Conservation (phyloP, 345 rosid genomes). For the Gossypium arboreum region DNA sequence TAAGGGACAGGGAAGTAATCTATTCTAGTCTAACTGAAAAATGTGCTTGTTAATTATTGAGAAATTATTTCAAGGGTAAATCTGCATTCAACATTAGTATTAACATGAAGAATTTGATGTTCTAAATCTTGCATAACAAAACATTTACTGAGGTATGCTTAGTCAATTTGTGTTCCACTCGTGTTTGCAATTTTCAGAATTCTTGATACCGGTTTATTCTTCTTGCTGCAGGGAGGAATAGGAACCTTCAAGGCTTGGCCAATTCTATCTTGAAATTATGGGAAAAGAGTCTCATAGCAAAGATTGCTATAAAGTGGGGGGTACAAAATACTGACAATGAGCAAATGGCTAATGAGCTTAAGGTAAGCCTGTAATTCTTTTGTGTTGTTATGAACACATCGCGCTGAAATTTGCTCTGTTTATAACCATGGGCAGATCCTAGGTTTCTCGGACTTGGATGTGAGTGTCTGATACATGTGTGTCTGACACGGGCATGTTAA, state of each 20-base stretch:
- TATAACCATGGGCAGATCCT: background rate
- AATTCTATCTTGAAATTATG: slow-evolving; percentile 72
- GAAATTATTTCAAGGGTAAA: background rate
- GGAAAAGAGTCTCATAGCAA: slow-evolving; percentile 69
- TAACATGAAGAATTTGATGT: background rate
- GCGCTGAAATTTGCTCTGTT: background rate
- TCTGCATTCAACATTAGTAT: background rate
- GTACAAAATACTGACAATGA: slow-evolving; percentile 64
- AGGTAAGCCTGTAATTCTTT: slow-evolving; percentile 37
- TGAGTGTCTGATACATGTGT: no score
- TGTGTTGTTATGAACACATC: background rate
- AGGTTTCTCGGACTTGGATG: no score
- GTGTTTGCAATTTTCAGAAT: slow-evolving; percentile 4
- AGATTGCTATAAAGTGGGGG: slow-evolving; percentile 90
- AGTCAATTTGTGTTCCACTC: background rate
- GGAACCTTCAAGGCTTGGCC: slow-evolving; percentile 79
- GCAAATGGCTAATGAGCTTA: slow-evolving; percentile 76
- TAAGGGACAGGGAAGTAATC: background rate
- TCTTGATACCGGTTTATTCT: slow-evolving; percentile 12
- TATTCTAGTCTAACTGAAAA: background rate
- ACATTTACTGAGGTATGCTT: background rate
- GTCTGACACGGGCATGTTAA: no score
- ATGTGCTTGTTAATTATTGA: background rate
- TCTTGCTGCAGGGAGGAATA: slow-evolving; percentile 62
- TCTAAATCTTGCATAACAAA: background rate